Conservation (phyloP, 371 early-diverging fungal species). For the Apophysomyces elegans region DNA sequence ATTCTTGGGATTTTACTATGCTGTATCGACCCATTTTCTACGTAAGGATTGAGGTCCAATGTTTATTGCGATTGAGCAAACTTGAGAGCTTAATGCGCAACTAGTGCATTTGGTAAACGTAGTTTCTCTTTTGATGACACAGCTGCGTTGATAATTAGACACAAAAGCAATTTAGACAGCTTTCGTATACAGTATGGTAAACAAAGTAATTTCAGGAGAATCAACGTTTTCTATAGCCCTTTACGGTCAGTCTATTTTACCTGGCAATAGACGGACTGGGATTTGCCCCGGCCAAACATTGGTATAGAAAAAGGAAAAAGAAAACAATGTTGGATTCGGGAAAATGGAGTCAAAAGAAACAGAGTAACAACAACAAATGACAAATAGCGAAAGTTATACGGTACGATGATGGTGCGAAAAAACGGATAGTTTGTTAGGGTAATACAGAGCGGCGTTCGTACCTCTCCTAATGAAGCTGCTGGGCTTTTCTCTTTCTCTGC, state of each 20-base stretch:
- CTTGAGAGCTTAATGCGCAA: no score
- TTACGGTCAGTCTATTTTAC: background rate
- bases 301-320: conserved; percentile 1
- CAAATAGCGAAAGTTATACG: background rate
- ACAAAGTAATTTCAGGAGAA: conserved; percentile 2
- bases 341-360: background rate
- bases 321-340: background rate
- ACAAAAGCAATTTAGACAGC: no score
- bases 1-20: no score
- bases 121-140: no score
- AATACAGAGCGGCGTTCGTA: conserved; percentile 10
- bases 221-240: conserved; percentile 13
- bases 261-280: background rate
- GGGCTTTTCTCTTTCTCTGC: background rate
- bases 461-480: conserved; percentile 8
- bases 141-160: no score
- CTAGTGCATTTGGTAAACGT: no score
- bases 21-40: no score
- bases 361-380: background rate
- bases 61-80: no score
- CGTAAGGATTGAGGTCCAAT: no score
- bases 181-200: background rate
- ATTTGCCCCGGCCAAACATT: background rate
- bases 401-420: background rate
- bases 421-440: background rate